Percentiles rank a stretch among this genome's conserved stretches.
Conservation (phyloP, 345 rosid genomes). For the Physaria fendleri region DNA sequence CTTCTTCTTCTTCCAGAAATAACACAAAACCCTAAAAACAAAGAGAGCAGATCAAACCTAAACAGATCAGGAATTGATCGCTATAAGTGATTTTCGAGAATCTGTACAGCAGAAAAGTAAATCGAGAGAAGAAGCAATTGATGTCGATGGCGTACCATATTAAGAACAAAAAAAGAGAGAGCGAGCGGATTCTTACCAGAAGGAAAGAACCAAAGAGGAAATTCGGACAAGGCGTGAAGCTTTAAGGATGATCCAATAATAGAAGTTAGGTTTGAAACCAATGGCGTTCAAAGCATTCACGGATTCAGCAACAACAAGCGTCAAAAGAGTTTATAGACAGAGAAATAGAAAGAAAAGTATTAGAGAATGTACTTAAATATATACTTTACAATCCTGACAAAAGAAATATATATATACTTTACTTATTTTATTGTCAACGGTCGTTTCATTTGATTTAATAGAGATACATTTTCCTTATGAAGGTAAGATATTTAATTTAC, state of each 20-base stretch:
- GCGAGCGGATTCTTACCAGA: slow-evolving; percentile 35
- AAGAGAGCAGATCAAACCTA: slow-evolving; percentile 11
- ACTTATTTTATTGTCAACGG: too few species aligned
- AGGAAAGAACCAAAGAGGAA: slow-evolving; percentile 28
- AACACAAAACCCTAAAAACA: slow-evolving; percentile 11
- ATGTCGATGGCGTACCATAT: slow-evolving; percentile 7
- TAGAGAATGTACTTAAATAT: too few species aligned
- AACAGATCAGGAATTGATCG: slow-evolving; percentile 1
- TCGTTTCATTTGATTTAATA: too few species aligned
- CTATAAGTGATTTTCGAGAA: background rate
- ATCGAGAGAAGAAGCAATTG: background rate
- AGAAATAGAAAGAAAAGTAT: too few species aligned
- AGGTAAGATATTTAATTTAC: too few species aligned
- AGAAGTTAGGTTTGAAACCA: background rate
- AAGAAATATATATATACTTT: too few species aligned
- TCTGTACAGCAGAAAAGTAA: background rate
- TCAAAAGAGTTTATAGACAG: too few species aligned
- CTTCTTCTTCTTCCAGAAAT: background rate
- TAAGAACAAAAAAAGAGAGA: background rate
- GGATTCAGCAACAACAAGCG: slow-evolving; percentile 21
- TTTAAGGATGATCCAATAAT: slow-evolving; percentile 20
- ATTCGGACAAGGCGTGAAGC: slow-evolving; percentile 13
- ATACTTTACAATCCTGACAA: too few species aligned
- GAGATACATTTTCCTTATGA: too few species aligned
- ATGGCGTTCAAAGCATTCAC: slow-evolving; percentile 22